Conservation (phyloP, 2,329 filamentous ascomycete genomes). For the Alternaria ventricosa region DNA sequence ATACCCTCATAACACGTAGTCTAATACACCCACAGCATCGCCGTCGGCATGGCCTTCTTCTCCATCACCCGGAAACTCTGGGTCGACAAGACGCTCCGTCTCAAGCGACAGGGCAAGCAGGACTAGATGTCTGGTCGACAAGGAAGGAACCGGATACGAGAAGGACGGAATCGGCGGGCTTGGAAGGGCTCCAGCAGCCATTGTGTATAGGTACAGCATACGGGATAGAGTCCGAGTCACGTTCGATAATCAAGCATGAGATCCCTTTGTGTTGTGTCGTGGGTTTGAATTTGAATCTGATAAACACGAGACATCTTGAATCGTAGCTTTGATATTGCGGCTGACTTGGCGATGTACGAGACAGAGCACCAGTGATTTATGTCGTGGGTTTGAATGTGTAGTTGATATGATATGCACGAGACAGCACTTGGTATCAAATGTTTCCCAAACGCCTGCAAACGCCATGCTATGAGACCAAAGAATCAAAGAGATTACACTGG, state of each 20-base stretch:
- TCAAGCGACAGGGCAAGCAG: slow-evolving; percentile 68
- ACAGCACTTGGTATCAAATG: slow-evolving; percentile 13
- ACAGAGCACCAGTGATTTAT: no score
- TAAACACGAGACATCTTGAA: background rate
- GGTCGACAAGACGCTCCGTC: slow-evolving; percentile 90
- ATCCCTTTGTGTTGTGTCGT: slow-evolving; percentile 30
- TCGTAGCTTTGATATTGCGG: background rate
- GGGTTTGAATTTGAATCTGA: background rate
- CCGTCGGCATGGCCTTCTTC: slow-evolving; percentile 81
- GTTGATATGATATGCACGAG: background rate
- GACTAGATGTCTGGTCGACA: slow-evolving; percentile 26
- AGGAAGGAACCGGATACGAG: background rate
- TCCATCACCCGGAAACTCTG: slow-evolving; percentile 81
- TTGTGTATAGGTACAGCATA: slow-evolving; percentile 33
- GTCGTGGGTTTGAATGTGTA: no score
- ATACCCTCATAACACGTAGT: slow-evolving; percentile 12
- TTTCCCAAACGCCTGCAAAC: slow-evolving; percentile 26
- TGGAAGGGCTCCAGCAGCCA: slow-evolving; percentile 20
- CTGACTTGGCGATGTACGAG: background rate
- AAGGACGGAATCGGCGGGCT: slow-evolving; percentile 13
- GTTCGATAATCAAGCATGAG: slow-evolving; percentile 29
- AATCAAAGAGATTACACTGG: slow-evolving; percentile 60
- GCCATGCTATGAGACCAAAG: slow-evolving; percentile 13
- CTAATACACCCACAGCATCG: slow-evolving; percentile 56
- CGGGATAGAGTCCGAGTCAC: slow-evolving; percentile 18